Evolutionary conservation across 495 filamentous ascomycete species (phyloP), one percentile per base, ranked within the genome.

Genomic region (Penicillium herquei): DNA sequence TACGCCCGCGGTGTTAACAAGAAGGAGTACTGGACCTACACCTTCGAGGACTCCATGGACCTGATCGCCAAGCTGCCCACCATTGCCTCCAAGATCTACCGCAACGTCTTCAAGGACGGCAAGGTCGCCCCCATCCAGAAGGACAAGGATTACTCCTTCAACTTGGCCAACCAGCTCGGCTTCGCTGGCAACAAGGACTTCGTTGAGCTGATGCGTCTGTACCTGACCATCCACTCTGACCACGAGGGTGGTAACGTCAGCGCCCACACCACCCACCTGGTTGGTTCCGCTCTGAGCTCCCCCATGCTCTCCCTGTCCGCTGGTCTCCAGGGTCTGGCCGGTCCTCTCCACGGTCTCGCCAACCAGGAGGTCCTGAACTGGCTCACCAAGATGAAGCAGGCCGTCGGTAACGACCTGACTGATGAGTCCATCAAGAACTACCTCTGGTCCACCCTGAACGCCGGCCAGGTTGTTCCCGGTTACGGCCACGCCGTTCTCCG

Each of bases 11-110:
- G 94, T 70, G 88, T 98, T 68, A 92, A 91, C 83, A 98, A 98
- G 87, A 89, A 88, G 74, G 90, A 98, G 61, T 98, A 98, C 89
- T 98, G 94, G 94, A 85, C 84, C 76, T 91, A 98, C 82, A 96
- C 94, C 63, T 98, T 95, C 68, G 94, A 98, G 84, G 94, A 98
- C 80, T 96, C 92, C 54, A 98, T 98, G 94, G 92, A 98, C 79
- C 81, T 98, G 70, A 98, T 98, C 75, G 95, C 94, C 73, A 98
- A 98, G 87, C 90, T 98, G 61, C 94, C 94, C 65, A 96, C 91
- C 70, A 97, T 98, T 66, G 95, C 94, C 54, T 80, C 95, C 52
- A 89, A 90, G 79, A 98, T 98, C 83, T 98, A 98, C 87, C 93
- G 93, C 77, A 98, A 98, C 73, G 87, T 98, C 70, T 98, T 91